Evolutionary conservation across 2,329 filamentous ascomycete species (phyloP), one percentile per base, ranked within the genome.

Genomic region (Arachnomyces sp.): DNA sequence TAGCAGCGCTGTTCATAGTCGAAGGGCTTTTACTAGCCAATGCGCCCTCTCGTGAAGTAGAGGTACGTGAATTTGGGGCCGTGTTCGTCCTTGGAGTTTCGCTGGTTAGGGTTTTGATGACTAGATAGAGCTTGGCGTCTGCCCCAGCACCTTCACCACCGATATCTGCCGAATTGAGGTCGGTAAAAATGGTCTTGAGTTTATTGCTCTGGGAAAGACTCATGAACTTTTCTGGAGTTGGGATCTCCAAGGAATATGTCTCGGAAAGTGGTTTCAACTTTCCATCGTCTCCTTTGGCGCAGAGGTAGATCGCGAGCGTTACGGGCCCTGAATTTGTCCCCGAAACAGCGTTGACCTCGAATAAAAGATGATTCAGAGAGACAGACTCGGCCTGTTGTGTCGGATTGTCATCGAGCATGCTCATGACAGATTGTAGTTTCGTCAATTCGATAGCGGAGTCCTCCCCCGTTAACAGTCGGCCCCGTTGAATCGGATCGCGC

Each of bases 391-490:
- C 64, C 7, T 77, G 69, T 3, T 77, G 71, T 14, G 77, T 75
- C 0, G 88, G 89, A n/a, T 82, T 78, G 51, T 86, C 83, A 43
- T 95, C 83, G 34, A 98, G 72, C 53, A 96, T 75, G 62, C 88
- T 94, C 92, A 98, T 98, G 57, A 89, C 78, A 3, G 92, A 93
- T 67, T 98, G 93, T 42, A 96, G 70, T 57, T 81, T 87, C 5
- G 90, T 90, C 49, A 95, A 78, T 43, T 95, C 85, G 18, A 96
- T 84, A 3, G 92, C 86, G 1, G 89, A 95, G 62, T 98, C 92
- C 39, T 95, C 84, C 9, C 86, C 87, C 0, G 89, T 95, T 53
- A 98, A 66, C 18, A 96, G 80, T 34, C 89, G 80, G 7, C 92
- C 92, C 21, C 84, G 77, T 57, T 89, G 81, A 14, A 74, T 75